Base-by-base conservation (phyloP, 805 yeast species). In the Candida sithepensis region DNA sequence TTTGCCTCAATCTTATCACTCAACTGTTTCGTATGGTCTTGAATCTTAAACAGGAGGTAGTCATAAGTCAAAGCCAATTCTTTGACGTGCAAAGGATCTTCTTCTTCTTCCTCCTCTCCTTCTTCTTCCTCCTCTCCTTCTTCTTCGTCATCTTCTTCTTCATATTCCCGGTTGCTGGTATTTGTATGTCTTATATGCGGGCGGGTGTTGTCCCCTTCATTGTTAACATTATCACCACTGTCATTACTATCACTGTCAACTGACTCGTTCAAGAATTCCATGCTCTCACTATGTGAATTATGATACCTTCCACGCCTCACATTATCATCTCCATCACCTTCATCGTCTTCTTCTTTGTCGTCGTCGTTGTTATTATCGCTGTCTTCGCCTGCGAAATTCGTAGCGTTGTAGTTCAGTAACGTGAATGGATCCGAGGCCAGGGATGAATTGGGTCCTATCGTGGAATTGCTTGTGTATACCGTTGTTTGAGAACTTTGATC, bases 21-120 rank as follows among this genome's bases (percentile, higher is more conserved):
- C n/a, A 68, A 62, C 2, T 70, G 65, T 20, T 72, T 65, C 6
- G 85, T 73, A 45, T 75, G 73, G 50, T 81, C 86, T 41, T 75
- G 73, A 43, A 86, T 82, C 59, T 78, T 80, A 66, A 70, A 82
- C 60, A 85, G 60, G 36, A 86, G 63, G 55, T 84, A 82, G 56
- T 86, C 92, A 59, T 77, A 85, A 45, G 75, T 77, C 21, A 83
- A 68, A 0, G 86, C 78, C 39, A 86, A 66, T 47, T 76, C 73
- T 55, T 79, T 77, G 16, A 85, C 72, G 12, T 82, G 78, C 22
- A 85, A 66, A 1, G 89, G 88, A 63, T 85, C 91, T 21, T 74
- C 78, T 4, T 65, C 69, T 4, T 64, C 67, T 14, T 49, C 55
- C 16, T 51, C 49, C 13, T 41, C 39, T 10, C 14, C 19, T 9